A percentile compares a stretch with the other conserved stretches of the same genome.
These are phyloP conservation scores for Nakazawaea anatomiae DNA, from an alignment of 805 yeast genomes.

Conservation along the genomic window DNA sequence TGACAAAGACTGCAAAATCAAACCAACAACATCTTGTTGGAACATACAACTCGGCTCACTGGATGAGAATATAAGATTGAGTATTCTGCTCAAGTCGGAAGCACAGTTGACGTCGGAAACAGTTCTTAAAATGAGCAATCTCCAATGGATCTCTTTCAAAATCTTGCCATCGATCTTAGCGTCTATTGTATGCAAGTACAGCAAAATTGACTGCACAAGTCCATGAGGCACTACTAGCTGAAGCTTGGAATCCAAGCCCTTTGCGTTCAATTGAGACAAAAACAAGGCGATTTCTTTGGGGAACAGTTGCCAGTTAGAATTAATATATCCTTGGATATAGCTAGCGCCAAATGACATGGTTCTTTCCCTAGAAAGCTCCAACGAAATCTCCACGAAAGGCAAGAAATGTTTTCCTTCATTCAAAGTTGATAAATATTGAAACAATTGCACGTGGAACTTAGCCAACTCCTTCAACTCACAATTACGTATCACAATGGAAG, in stretches of 20 bases:
- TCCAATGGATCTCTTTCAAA: conserved; percentile 43
- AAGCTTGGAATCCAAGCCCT: conserved; percentile 12
- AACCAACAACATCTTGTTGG: conserved; percentile 35
- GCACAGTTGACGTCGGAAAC: conserved; percentile 24
- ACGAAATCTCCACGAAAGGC: conserved; percentile 40
- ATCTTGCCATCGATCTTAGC: conserved; percentile 9
- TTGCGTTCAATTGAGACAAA: conserved; percentile 29
- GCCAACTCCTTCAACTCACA: conserved; percentile 42
- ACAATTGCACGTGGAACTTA: conserved; percentile 37
- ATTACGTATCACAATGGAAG: conserved; percentile 50
- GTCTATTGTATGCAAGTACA: conserved; percentile 16
- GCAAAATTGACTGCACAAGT: conserved; percentile 23
- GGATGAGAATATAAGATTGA: conserved; percentile 10
- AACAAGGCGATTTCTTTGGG: conserved; percentile 35
- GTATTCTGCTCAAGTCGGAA: conserved; percentile 16
- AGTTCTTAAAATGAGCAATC: conserved; percentile 35
- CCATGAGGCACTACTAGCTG: conserved; percentile 25
- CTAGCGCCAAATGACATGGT: conserved; percentile 37
- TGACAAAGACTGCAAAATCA: conserved; percentile 28
- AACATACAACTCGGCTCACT: conserved; percentile 18
- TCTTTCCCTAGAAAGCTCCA: conserved; percentile 37
- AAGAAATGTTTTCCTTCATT: conserved; percentile 32
- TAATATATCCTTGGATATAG: conserved; percentile 43
- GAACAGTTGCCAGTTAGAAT: conserved; percentile 31
- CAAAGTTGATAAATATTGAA: conserved; percentile 31